Conservation (phyloP, 352 stramenopile species). For the Pythium oligandrum region DNA sequence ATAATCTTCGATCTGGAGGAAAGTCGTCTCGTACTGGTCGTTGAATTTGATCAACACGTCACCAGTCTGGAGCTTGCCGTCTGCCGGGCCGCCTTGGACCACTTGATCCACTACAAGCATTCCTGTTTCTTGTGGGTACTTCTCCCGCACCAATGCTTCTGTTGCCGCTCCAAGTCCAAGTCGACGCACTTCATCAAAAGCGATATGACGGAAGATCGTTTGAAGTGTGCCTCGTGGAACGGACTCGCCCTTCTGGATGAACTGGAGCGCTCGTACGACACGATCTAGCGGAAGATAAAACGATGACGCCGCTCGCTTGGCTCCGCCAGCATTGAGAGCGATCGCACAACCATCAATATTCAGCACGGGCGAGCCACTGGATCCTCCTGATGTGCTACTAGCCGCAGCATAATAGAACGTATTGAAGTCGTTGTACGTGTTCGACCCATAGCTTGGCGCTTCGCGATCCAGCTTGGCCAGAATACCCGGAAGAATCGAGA, state of each 20-base stretch:
- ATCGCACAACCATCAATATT: slow-evolving; percentile 87
- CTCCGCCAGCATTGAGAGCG: slow-evolving; percentile 87
- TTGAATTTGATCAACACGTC: slow-evolving; percentile 86
- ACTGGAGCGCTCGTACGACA: slow-evolving; percentile 70
- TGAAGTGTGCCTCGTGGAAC: slow-evolving; percentile 81
- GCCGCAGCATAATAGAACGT: slow-evolving; percentile 91
- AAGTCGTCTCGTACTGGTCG: slow-evolving; percentile 70
- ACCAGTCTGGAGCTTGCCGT: slow-evolving; percentile 71
- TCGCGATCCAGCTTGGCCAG: slow-evolving; percentile 89
- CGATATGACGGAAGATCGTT: slow-evolving; percentile 86
- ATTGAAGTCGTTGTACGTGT: slow-evolving; percentile 90
- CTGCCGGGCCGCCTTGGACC: slow-evolving; percentile 69
- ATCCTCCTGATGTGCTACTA: slow-evolving; percentile 85
- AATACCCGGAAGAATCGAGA: slow-evolving; percentile 88
- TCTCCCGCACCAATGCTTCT: slow-evolving; percentile 60
- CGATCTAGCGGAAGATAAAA: slow-evolving; percentile 90
- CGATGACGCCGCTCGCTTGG: slow-evolving; percentile 83
- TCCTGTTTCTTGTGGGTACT: slow-evolving; percentile 79
- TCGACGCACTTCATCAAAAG: slow-evolving; percentile 86
- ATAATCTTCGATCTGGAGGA: slow-evolving; percentile 75
- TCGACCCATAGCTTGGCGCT: slow-evolving; percentile 82
- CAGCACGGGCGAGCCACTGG: slow-evolving; percentile 86
- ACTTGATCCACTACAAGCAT: slow-evolving; percentile 90
- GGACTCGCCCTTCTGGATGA: slow-evolving; percentile 47
- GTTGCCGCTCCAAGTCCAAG: slow-evolving; percentile 69